Base-by-base conservation (phyloP, 75 land plant genomes). In the Sequoia sempervirens region DNA sequence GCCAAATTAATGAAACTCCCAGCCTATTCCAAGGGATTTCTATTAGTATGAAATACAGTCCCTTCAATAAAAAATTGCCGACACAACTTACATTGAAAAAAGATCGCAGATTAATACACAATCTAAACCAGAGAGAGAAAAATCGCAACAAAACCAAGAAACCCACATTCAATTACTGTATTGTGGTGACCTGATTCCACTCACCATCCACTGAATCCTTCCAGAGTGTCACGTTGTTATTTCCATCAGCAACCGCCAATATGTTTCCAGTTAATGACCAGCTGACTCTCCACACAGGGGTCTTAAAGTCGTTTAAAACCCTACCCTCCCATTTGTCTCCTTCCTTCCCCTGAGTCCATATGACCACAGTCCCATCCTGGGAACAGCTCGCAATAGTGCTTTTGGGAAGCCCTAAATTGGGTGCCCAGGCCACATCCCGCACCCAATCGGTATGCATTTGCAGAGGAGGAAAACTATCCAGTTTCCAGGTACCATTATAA, bases 191-290 rank as follows among this genome's bases (percentile, higher is more conserved):
- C 86, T 93, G 92, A 38, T 89, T 85, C 95, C 95, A 94, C 82
- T 89, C 95, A 73, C 95, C 95, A 89, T 92, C 95, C 50, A 92
- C 95, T 5, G 89, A 91, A 76, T 94, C 95, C 81, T 94, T 94
- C 95, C 95, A 94, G 58, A 94, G 81, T 26, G 94, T 92, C 20
- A 92, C 95, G 81, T 88, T 92, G 85, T 94, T 92, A 81, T 83
- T 88, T 36, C 91, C 92, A 88, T 93, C 94, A 61, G 95, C 89
- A 18, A 92, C 94, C 7, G 94, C 95, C 61, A 92, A 80, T 11
- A 94, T 89, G 72, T 94, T 92, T 50, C 94, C 95, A n/a, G 95
- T 93, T 41, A 92, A 56, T 1, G 95, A 94, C 95, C 95, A 94
- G 83, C 94, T 89, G 64, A 92, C 92, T 81, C 92, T 86, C 95